phyloP scores from a whole-genome alignment of 805 yeast genomes.

The Jamesozyma lodderae region DNA sequence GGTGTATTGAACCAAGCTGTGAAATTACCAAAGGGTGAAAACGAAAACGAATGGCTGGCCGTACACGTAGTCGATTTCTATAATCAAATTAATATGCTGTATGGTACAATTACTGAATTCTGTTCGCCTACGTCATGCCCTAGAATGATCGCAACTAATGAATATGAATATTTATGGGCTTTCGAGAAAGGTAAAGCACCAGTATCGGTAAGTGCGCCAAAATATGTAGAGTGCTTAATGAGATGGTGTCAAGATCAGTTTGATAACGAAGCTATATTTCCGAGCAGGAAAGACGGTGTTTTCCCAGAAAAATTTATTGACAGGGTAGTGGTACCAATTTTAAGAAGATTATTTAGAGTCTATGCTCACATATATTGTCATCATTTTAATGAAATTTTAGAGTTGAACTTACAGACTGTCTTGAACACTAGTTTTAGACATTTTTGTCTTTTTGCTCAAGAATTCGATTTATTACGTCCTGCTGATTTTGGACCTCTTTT shows the following conservation, averaged over 20 bases:
- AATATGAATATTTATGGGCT: slow-evolving; percentile 96
- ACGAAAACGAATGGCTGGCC: slow-evolving; percentile 88
- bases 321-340: slow-evolving; percentile 65
- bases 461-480: slow-evolving; percentile 65
- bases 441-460: slow-evolving; percentile 77
- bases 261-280: slow-evolving; percentile 86
- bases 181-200: slow-evolving; percentile 66
- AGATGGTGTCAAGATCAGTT: slow-evolving; percentile 89
- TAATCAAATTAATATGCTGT: slow-evolving; percentile 92
- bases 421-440: slow-evolving; percentile 91
- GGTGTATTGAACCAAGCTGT: slow-evolving; percentile 89
- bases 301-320: slow-evolving; percentile 78
- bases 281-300: slow-evolving; percentile 82
- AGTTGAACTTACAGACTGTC: slow-evolving; percentile 85
- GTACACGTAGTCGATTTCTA: slow-evolving; percentile 96
- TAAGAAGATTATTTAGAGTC: slow-evolving; percentile 85
- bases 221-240: slow-evolving; percentile 88
- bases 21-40: slow-evolving; percentile 86
- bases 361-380: slow-evolving; percentile 98
- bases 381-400: slow-evolving; percentile 91
- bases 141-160: slow-evolving; percentile 94
- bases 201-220: slow-evolving; percentile 85
- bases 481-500: slow-evolving; percentile 90
- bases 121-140: slow-evolving; percentile 96
- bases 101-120: slow-evolving; percentile 91